A percentile compares a stretch with the other conserved stretches of the same genome.
phyloP scores from a whole-genome alignment of 2,329 filamentous ascomycete species.

The Colletotrichum sp. region DNA sequence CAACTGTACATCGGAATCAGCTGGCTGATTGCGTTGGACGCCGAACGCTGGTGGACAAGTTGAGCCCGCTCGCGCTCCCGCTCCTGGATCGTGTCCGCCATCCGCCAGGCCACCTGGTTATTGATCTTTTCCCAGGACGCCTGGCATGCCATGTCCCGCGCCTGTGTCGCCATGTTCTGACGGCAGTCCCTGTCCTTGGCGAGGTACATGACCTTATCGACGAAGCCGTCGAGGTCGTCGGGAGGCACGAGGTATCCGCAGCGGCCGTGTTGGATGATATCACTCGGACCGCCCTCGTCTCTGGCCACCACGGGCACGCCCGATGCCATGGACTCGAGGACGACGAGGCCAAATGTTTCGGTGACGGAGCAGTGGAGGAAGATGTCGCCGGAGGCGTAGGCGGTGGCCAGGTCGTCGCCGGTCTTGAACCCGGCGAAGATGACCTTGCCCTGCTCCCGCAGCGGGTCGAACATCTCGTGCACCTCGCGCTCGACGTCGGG shows the following conservation, averaged over 20 bases:
- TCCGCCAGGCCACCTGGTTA: constrained; percentile 70
- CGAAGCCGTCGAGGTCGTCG: constrained; percentile 63
- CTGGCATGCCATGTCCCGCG: constrained; percentile 62
- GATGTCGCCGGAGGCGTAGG: constrained; percentile 72
- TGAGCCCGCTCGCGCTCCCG: constrained; percentile 37
- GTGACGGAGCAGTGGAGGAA: constrained; percentile 76
- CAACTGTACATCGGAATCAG: constrained; percentile 48
- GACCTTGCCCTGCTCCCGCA: constrained; percentile 56
- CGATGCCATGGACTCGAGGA: constrained; percentile 74
- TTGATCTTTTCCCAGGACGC: constrained; percentile 77
- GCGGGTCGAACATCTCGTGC: constrained; percentile 59
- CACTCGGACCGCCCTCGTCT: constrained; percentile 72
- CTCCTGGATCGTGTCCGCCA: constrained; percentile 58
- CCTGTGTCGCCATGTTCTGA: constrained; percentile 47
- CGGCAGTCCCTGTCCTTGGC: constrained; percentile 50
- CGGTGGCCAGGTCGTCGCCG: constrained; percentile 65
- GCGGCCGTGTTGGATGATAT: constrained; percentile 64
- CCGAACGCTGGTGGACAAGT: background rate
- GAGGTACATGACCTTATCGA: constrained; percentile 55
- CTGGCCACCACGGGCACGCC: constrained; percentile 72
- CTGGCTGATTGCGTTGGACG: constrained; percentile 26
- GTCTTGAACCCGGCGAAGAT: constrained; percentile 71
- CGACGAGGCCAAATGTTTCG: constrained; percentile 75
- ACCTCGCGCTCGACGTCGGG: constrained; percentile 65
- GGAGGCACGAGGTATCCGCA: constrained; percentile 68